Evolutionary conservation across 306 rosid genomes (phyloP).

Genomic region (Begonia masoniana): DNA sequence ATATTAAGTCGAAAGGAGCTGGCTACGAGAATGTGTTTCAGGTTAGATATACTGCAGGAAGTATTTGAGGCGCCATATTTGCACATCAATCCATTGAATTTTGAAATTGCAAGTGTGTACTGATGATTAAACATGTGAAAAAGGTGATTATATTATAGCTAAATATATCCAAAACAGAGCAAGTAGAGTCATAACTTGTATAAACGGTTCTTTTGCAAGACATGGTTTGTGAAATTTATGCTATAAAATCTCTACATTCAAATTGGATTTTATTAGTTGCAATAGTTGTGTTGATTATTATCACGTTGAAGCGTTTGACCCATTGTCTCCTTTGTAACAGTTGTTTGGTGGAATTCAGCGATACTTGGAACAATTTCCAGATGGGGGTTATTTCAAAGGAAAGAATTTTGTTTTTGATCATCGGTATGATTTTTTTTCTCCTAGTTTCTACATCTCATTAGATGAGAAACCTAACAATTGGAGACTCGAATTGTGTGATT

Average conservation of each 20-base stretch:
- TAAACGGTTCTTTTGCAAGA: not conserved
- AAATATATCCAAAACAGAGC: too few relatives aligned
- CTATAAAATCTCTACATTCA: not conserved
- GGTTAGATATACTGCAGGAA: slow-evolving; percentile 23
- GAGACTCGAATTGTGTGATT: too few relatives aligned
- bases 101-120: too few relatives aligned
- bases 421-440: slow-evolving; percentile 30
- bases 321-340: slow-evolving; percentile 29
- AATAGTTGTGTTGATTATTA: not conserved
- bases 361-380: slow-evolving; percentile 81
- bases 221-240: not conserved
- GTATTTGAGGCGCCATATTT: too few relatives aligned
- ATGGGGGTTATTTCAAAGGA: slow-evolving; percentile 76
- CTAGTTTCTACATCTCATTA: too few relatives aligned
- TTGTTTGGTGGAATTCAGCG: slow-evolving; percentile 90
- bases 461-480: too few relatives aligned
- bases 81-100: too few relatives aligned
- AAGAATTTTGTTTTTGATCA: slow-evolving; percentile 96
- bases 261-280: not conserved
- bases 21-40: slow-evolving; percentile 88
- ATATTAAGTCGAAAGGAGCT: slow-evolving; percentile 76
- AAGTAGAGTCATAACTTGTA: too few relatives aligned
- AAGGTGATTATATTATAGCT: too few relatives aligned
- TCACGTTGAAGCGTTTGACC: slow-evolving; percentile 7
- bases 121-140: too few relatives aligned